Conservation (phyloP, 352 stramenopile species). For the Phytophthora aleatoria region DNA sequence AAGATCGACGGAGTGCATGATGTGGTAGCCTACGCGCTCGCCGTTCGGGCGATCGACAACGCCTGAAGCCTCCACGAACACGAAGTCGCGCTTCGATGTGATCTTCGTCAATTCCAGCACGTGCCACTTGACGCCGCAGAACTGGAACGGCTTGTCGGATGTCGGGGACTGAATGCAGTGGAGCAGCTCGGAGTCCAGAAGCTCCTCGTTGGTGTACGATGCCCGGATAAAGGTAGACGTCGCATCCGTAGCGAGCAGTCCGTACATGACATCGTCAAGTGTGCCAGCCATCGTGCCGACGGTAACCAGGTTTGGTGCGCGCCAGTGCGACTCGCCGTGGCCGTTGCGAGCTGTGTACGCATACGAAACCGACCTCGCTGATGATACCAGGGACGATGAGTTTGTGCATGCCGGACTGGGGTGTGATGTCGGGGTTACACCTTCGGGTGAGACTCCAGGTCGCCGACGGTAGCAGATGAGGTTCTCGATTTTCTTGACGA, state of each 20-base stretch:
- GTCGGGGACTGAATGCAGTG: conserved; percentile 39
- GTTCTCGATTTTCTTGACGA: conserved; percentile 44
- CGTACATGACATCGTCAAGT: conserved; percentile 65
- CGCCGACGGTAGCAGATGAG: conserved; percentile 41
- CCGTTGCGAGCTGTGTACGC: conserved; percentile 7
- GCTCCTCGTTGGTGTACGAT: conserved; percentile 41
- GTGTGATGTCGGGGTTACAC: not conserved
- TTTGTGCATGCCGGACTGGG: conserved; percentile 1
- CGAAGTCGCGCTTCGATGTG: conserved; percentile 61
- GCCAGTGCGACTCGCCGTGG: conserved; percentile 6
- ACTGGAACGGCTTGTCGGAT: conserved; percentile 49
- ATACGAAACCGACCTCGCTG: conserved; percentile 7
- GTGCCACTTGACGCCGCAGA: conserved; percentile 54
- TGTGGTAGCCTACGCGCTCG: conserved; percentile 58
- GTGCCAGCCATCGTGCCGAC: conserved; percentile 45
- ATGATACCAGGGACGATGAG: conserved; percentile 4
- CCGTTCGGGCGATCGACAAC: conserved; percentile 30
- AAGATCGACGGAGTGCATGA: conserved; percentile 64
- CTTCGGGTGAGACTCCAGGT: conserved; percentile 3
- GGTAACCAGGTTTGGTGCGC: conserved; percentile 39
- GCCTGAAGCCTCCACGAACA: conserved; percentile 66
- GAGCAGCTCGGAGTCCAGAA: conserved; percentile 50
- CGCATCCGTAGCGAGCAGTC: conserved; percentile 39
- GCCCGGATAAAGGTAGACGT: conserved; percentile 38
- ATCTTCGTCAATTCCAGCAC: conserved; percentile 41